Conservation (phyloP, 2,329 filamentous ascomycete genomes). For the Lachnellula occidentalis region DNA sequence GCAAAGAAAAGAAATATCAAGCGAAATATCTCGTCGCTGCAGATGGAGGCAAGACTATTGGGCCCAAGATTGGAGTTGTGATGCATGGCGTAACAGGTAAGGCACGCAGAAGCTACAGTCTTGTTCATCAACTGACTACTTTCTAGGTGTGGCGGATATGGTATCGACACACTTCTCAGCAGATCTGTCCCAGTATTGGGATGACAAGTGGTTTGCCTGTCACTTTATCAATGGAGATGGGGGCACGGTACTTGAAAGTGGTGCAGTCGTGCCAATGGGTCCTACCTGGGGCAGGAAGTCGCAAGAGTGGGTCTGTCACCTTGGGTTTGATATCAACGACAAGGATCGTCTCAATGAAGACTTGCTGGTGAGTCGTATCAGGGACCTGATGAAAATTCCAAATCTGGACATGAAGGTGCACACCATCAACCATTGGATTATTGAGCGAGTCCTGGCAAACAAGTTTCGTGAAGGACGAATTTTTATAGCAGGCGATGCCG, state of each 20-base stretch:
- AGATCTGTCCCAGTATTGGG: constrained; percentile 24
- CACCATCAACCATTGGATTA: too few species aligned
- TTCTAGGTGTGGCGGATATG: too few species aligned
- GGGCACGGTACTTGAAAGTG: neutral
- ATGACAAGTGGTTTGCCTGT: constrained; percentile 12
- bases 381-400: too few species aligned
- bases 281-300: too few species aligned
- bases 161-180: constrained; percentile 17
- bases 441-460: neutral
- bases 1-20: too few species aligned
- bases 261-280: neutral
- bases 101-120: neutral
- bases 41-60: constrained; percentile 16
- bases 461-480: constrained; percentile 24
- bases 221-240: constrained; percentile 13
- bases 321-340: too few species aligned
- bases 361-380: too few species aligned
- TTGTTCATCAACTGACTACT: too few species aligned
- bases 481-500: constrained; percentile 42
- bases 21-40: constrained; percentile 16
- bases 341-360: too few species aligned
- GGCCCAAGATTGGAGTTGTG: constrained; percentile 13
- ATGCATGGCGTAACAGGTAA: constrained; percentile 11
- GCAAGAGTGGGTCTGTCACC: too few species aligned
- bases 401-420: too few species aligned